Conservation (phyloP, 768 basidiomycete genomes). For the Tephrocybe sp. region DNA sequence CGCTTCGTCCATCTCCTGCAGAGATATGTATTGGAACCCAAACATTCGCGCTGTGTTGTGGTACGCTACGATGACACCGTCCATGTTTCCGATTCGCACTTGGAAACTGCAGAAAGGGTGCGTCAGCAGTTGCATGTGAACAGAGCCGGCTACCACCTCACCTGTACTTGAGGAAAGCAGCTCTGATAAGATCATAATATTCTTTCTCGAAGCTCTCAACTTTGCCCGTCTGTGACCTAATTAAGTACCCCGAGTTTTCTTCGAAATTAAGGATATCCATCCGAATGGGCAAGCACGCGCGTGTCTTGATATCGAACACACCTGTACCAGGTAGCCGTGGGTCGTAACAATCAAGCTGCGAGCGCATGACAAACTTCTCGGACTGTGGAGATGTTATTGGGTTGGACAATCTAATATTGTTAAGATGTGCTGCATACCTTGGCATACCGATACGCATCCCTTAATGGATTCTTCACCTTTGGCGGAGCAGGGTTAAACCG, state of each 20-base stretch:
- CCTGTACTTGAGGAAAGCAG: constrained; percentile 94
- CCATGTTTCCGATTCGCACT: constrained; percentile 95
- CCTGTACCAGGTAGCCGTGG: constrained; percentile 80
- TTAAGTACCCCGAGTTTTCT: constrained; percentile 78
- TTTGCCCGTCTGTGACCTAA: constrained; percentile 58
- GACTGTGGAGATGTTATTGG: constrained; percentile 31
- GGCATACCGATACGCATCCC: constrained; percentile 85
- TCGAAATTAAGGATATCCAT: constrained; percentile 82
- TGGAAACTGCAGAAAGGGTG: constrained; percentile 64
- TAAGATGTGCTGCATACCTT: constrained; percentile 46
- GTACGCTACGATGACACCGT: constrained; percentile 86
- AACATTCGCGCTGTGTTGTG: constrained; percentile 86
- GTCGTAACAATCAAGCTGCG: constrained; percentile 90
- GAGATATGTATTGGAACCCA: constrained; percentile 90
- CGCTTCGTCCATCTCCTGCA: constrained; percentile 83
- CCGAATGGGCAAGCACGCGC: constrained; percentile 81
- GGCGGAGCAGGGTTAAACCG: constrained; percentile 33
- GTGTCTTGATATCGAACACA: constrained; percentile 95
- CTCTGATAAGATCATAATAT: constrained; percentile 91
- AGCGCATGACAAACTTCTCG: constrained; percentile 80
- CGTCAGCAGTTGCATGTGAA: background rate
- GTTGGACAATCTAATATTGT: background rate
- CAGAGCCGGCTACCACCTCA: constrained; percentile 23
- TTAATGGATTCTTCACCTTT: constrained; percentile 21
- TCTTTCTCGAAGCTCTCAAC: constrained; percentile 88